Evolutionary conservation across 1,284 basidiomycete species (phyloP), one percentile per base, ranked within the genome.

Genomic region (Vanrija humicola): DNA sequence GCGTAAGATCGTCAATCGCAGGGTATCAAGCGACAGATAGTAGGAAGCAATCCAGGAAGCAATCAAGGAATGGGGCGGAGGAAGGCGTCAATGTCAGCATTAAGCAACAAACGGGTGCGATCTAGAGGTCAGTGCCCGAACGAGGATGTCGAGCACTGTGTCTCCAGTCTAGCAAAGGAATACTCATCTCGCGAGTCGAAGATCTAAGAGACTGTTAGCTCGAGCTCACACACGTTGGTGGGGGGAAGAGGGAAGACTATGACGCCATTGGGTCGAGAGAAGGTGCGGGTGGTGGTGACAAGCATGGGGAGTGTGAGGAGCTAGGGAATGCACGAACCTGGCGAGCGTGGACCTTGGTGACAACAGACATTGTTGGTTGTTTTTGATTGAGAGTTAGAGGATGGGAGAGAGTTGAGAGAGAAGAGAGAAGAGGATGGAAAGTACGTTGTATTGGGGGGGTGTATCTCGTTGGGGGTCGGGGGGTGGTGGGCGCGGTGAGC

Each of bases 111-210:
- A 23, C 21, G 21, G 21, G 23, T n/a, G 34, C 34, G 34, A 34
- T 5, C 34, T 34, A 10, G 34, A 14, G 34, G 34, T 12, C 50
- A 23, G 42, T 34, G 25, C 48, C 18, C 21, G 40, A 9, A 19
- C 29, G 39, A 58, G 46, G 12, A 46, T 26, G 50, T 44, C 40
- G 21, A 55, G 44, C 46, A 47, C 49, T 46, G 25, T 43, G 40
- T n/a, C 40, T 21, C n/a, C 40, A 42, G 19, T 15, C 8, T 18
- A 42, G 19, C 38, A 56, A 48, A 43, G n/a, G 16, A 52, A 57
- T 50, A 73, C 70, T 73, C 65, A 73, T 91, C 91, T 75, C 91
- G 89, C 74, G 91, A 95, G 83, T 95, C 91, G 77, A 95, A 95
- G 84, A 95, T 95, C 89, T 94, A 71, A n/a, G 55, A 45, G 39